Percentiles rank a stretch among this genome's conserved stretches.
Conservation (phyloP, 345 rosid genomes). For the Corchorus olitorius region DNA sequence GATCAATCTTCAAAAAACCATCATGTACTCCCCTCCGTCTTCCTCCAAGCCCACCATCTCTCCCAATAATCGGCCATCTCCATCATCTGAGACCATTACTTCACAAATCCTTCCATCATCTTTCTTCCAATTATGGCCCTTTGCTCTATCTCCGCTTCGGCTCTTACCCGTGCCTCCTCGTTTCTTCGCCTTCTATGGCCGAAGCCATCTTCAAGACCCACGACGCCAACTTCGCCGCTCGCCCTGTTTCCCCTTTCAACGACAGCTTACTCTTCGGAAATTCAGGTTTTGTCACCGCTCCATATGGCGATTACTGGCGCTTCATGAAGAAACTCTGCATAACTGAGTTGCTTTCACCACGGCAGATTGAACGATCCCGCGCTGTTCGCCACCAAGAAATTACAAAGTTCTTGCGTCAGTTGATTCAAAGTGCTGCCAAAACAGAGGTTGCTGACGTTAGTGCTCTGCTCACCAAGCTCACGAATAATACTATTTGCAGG, state of each 20-base stretch:
- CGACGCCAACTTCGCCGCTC: conserved; percentile 27
- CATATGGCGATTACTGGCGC: conserved; percentile 50
- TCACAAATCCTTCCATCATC: conserved; percentile 31
- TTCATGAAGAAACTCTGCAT: conserved; percentile 51
- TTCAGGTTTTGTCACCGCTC: conserved; percentile 32
- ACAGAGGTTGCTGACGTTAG: too few relatives aligned
- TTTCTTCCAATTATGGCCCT: conserved; percentile 35
- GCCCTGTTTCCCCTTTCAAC: conserved; percentile 19
- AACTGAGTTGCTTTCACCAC: conserved; percentile 36
- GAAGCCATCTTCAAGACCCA: conserved; percentile 36
- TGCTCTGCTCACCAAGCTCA: conserved; percentile 10
- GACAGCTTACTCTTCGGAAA: conserved; percentile 29
- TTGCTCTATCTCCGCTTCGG: conserved; percentile 15
- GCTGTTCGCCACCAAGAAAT: conserved; percentile 37
- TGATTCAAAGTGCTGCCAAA: not conserved
- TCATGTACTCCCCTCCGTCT: conserved; percentile 5
- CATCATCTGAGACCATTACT: conserved; percentile 36
- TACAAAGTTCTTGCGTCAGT: conserved; percentile 20
- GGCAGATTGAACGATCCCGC: conserved; percentile 31
- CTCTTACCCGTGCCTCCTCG: conserved; percentile 29
- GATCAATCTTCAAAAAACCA: conserved; percentile 25
- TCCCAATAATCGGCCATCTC: conserved; percentile 51
- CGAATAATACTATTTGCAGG: conserved; percentile 43
- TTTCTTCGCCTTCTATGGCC: conserved; percentile 42
- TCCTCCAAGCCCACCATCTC: not conserved